Evolutionary conservation across 169 alveolate genomes (phyloP).

Genomic region (Babesia ovata): DNA sequence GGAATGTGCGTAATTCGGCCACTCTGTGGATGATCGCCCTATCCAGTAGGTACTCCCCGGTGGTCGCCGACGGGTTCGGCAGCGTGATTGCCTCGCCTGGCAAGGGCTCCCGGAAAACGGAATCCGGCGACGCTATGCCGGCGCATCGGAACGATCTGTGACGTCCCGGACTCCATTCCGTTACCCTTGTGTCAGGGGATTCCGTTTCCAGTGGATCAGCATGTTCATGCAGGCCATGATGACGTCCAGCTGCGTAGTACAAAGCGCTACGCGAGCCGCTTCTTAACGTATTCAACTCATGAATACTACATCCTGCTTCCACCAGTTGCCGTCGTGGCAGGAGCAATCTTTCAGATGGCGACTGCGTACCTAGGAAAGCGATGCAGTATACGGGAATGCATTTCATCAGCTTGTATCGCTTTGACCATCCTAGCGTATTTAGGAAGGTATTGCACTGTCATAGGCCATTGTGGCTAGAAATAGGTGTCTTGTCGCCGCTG

Average conservation of each 20-base stretch:
- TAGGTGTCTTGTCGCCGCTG: too few relatives aligned
- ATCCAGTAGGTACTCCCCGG: conserved; percentile 67
- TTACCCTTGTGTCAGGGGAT: not conserved
- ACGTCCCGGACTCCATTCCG: not conserved
- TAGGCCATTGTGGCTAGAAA: too few relatives aligned
- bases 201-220: not conserved
- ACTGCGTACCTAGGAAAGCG: not conserved
- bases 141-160: conserved; percentile 1
- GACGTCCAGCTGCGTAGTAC: not conserved
- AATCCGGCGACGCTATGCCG: conserved; percentile 33
- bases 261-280: not conserved
- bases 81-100: conserved; percentile 60
- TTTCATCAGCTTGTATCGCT: not conserved
- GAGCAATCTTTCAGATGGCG: not conserved
- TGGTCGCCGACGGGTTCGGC: conserved; percentile 42
- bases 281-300: too few relatives aligned
- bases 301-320: too few relatives aligned
- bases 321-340: too few relatives aligned
- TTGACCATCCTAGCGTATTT: too few relatives aligned
- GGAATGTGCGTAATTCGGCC: conserved; percentile 59
- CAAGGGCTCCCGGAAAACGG: conserved; percentile 51
- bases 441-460: too few relatives aligned
- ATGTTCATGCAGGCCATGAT: not conserved
- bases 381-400: not conserved
- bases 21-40: conserved; percentile 52